Base-by-base conservation (phyloP, 108 stramenopile genomes). In the Epipyxis sp. region DNA sequence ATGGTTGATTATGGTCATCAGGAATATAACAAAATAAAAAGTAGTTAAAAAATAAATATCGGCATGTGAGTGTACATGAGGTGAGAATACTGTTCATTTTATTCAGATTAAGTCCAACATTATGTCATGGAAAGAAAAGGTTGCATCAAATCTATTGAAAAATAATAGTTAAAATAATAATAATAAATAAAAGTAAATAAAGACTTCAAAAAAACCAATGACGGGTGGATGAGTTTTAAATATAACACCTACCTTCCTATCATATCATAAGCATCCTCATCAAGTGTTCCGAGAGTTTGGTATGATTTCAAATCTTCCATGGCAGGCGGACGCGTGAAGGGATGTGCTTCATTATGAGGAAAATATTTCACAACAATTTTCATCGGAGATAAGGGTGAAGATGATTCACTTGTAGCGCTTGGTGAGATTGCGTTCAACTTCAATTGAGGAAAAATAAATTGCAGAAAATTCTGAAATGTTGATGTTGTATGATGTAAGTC, bases 391-490 rank as follows among this genome's bases (percentile, higher is more conserved):
- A n/a, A n/a, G n/a, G n/a, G n/a, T n/a, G n/a, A n/a, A n/a, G n/a
- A n/a, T n/a, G n/a, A n/a, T n/a, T n/a, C n/a, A 13, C 46, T 6
- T 13, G 46, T 20, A 50, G 46, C 46, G 13, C 20, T 50, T 6
- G 20, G 6, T 20, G 6, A 20, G 20, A 13, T 20, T 50, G 6
- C 46, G 6, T 6, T 32, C 3, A 32, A 3, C 25, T 32, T 16
- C 3, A 65, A 25, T 65, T 74, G 71, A 34, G 71, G 71, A 74
- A 74, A 74, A 10, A 74, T 6, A 16, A 42, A 46, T 32, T 37
- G 3, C 10, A 74, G 71, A 37, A 74, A 74, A 27, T 6, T 27
- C 20, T 10, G 42, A 6, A 54, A 39, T 6, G 71, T 30, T 13
- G 44, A 6, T 34, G 50, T n/a, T 13, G 10, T 39, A 39, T 46